Conservation (phyloP, 2,329 filamentous ascomycete species). For the Drechslerella stenobrocha region DNA sequence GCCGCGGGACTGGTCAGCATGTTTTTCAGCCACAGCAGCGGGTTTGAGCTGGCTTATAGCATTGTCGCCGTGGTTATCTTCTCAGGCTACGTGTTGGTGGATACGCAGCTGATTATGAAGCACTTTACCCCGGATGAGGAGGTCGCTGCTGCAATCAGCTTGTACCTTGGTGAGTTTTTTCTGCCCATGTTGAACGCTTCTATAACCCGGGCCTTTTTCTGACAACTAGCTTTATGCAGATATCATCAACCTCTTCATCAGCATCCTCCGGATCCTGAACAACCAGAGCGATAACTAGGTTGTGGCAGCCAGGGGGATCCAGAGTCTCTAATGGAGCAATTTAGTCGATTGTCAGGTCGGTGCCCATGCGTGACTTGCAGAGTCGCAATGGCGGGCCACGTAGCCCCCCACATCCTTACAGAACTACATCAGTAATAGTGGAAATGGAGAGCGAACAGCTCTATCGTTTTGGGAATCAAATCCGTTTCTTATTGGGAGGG, state of each 20-base stretch:
- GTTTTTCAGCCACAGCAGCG: conserved; percentile 84
- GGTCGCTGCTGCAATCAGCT: conserved; percentile 89
- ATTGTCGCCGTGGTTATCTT: conserved; percentile 82
- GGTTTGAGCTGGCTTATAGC: conserved; percentile 82
- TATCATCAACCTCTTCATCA: conserved; percentile 94
- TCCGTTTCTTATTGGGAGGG: too few species aligned
- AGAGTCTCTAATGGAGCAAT: background rate
- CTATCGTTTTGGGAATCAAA: too few species aligned
- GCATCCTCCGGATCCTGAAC: conserved; percentile 93
- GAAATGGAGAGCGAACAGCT: too few species aligned
- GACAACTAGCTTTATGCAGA: conserved; percentile 59
- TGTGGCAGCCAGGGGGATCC: background rate
- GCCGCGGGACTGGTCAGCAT: conserved; percentile 85
- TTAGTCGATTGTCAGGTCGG: too few species aligned
- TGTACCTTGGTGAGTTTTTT: conserved; percentile 68
- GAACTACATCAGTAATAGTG: too few species aligned
- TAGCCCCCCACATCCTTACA: too few species aligned
- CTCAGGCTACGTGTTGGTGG: conserved; percentile 90
- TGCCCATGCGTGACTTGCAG: too few species aligned
- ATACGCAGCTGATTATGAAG: conserved; percentile 92
- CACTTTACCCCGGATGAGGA: conserved; percentile 98
- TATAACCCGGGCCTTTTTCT: too few species aligned
- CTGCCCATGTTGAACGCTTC: too few species aligned
- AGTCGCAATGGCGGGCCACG: too few species aligned
- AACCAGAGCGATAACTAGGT: conserved; percentile 86